These are phyloP conservation scores for Geotrichum reessii DNA, from an alignment of 1,139 yeast species.

Conservation along the genomic window DNA sequence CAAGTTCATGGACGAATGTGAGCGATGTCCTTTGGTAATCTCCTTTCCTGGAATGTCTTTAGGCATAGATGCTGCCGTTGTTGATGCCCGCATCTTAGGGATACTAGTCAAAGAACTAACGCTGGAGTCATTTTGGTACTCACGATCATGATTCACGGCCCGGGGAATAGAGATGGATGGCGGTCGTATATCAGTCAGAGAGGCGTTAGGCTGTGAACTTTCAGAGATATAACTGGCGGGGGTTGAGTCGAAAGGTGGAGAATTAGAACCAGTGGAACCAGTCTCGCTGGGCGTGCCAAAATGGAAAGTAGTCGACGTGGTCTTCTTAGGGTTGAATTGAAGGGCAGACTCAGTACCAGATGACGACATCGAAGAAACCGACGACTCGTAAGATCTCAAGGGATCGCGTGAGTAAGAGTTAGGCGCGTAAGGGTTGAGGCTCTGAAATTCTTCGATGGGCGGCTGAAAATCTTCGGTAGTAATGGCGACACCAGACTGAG, in stretches of 20 bases:
- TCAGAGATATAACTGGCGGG: background rate
- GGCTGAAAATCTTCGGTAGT: background rate
- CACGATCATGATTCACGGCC: conserved; percentile 14
- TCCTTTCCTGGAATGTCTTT: conserved; percentile 7
- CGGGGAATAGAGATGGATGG: conserved; percentile 12
- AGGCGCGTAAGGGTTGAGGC: background rate
- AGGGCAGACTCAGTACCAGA: conserved; percentile 7
- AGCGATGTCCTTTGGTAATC: conserved; percentile 22
- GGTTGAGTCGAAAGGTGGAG: background rate
- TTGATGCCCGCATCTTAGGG: background rate
- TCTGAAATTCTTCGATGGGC: background rate
- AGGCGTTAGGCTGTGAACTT: conserved; percentile 3
- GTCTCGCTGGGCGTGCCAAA: conserved; percentile 10
- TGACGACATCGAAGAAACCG: conserved; percentile 9
- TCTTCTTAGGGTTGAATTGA: conserved; percentile 5
- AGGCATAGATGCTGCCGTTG: background rate
- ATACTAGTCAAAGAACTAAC: background rate
- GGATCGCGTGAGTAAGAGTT: background rate
- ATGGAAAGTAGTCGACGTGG: conserved; percentile 1
- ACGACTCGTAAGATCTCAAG: conserved; percentile 7
- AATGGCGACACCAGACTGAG: background rate
- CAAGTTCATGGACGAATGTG: conserved; percentile 29
- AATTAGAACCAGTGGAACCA: conserved; percentile 1
- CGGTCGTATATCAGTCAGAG: background rate
- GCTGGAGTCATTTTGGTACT: background rate